Conservation (phyloP, 331 rosid species). For the Quercus phellos region DNA sequence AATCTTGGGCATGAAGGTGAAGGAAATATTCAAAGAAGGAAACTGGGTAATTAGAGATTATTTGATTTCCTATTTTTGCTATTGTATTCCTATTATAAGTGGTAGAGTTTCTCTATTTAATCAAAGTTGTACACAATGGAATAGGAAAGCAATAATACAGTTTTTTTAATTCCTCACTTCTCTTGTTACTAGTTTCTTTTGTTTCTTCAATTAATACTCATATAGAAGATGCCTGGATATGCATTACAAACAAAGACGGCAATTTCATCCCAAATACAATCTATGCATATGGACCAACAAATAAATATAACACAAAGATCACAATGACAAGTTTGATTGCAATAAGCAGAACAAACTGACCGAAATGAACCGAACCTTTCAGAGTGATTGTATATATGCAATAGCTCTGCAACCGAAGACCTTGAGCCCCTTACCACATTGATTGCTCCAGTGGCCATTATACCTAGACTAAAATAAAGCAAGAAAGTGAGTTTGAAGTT, state of each 20-base stretch:
- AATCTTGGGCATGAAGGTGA: too few species aligned
- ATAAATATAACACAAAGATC: neutral
- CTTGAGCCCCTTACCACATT: conserved; percentile 95
- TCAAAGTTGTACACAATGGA: too few species aligned
- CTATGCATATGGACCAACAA: neutral
- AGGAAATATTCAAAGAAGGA: too few species aligned
- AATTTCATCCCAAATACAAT: conserved; percentile 2
- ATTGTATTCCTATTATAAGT: too few species aligned
- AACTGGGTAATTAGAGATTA: too few species aligned
- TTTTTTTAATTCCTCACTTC: too few species aligned
- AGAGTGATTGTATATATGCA: conserved; percentile 81
- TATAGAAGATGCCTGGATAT: conserved; percentile 1
- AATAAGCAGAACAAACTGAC: neutral
- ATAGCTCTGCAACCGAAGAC: conserved; percentile 73
- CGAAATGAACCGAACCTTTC: conserved; percentile 59
- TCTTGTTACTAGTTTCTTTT: too few species aligned
- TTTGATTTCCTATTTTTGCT: too few species aligned
- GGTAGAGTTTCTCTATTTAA: too few species aligned
- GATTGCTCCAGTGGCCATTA: conserved; percentile 89
- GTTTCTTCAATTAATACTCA: neutral
- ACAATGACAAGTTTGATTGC: neutral
- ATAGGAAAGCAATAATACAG: too few species aligned
- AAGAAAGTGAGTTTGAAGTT: conserved; percentile 14
- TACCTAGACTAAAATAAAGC: conserved; percentile 54
- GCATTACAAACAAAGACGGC: neutral